Base-by-base conservation (phyloP, 2,329 filamentous ascomycete genomes). In the Exophiala sp. region DNA sequence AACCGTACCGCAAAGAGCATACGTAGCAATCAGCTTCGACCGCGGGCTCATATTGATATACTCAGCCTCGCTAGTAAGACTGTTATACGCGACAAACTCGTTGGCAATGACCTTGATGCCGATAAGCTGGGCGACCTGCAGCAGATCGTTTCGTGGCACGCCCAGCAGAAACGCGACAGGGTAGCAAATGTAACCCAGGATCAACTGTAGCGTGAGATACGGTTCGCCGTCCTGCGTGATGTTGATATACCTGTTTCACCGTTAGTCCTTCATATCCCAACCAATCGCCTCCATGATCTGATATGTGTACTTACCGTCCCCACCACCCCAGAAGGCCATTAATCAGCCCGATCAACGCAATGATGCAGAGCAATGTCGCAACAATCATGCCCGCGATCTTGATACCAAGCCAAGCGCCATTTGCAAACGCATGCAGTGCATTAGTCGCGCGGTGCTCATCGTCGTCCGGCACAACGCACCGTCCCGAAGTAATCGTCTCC, bases 361-460 rank as follows among this genome's bases (percentile, higher is more conserved):
- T 85, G 65, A 95, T 91, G 72, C 88, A 91, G 24, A 95, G 81
- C n/a, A 95, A 78, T 0, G 85, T 89, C 33, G 85, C 80, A 42
- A 88, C 66, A 53, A 95, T 92, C 81, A 91, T 92, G 57, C 87
- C 88, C 3, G 85, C 89, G 61, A 95, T 91, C 77, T 91, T 92
- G 65, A 95, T 78, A 67, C 89, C 90, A 8, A 94, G 77, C 88
- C 88, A 92, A 9, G 89, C 85, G 57, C 90, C 90, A 61, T 89
- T 89, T 59, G 89, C 84, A 65, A 95, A 91, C 1, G 90, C 89
- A 68, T 95, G 89, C 3, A 96, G 81, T 10, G 84, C 81, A 67
- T 96, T 96, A 59, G 85, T 78, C n/a, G 89, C 82, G 63, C 81
- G 82, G 68, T 89, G 77, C 62, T 92, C 86, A 5, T 86, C 81